Evolutionary conservation across 352 stramenopile species (phyloP), one percentile per base, ranked within the genome.

Genomic region (Pythium scleroteichum): DNA sequence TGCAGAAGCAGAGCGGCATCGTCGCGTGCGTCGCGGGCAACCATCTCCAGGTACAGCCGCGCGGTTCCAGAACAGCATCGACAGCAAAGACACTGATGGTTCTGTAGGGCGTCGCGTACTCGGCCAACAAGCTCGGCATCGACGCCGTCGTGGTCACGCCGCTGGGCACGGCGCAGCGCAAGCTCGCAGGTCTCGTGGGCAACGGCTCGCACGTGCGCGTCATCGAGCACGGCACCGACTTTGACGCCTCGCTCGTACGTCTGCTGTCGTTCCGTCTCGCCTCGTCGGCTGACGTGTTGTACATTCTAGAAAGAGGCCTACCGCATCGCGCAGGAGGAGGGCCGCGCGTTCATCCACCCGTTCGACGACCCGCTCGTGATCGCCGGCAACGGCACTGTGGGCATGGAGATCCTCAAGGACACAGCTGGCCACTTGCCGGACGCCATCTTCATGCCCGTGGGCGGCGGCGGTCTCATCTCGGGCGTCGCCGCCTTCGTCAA

Each of bases 301-400:
- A 20, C n/a, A 35, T 19, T 4, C 46, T 40, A 90, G 80, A 89
- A 88, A 66, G 95, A 98, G 65, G 94, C 96, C 8, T 96, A 91
- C 44, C 79, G 94, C 45, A 85, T 99, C 35, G 84, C 95, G 14
- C 70, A 89, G 20, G 85, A 90, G 26, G 93, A 99, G 58, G 90
- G 93, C 0, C 80, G 97, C 27, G 96, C 94, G 26, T 90, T 99
- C 53, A 89, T 99, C 32, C 96, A 99, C 71, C 97, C 97, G 29
- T 99, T 99, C 71, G 95, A 99, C 72, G 97, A 99, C 71, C 94
- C 95, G 14, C 75, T 96, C 52, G 93, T 99, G 45, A 99, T 99
- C 74, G 97, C 96, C 26, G 97, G 97, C 33, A 97, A 99, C 54
- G 97, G 97, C 44, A 99, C 97, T 0, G 92, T 99, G 59, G 97